Evolutionary conservation across 1,139 yeast species (phyloP), one percentile per base, ranked within the genome.

Genomic region (Yamadazyma triangularis): DNA sequence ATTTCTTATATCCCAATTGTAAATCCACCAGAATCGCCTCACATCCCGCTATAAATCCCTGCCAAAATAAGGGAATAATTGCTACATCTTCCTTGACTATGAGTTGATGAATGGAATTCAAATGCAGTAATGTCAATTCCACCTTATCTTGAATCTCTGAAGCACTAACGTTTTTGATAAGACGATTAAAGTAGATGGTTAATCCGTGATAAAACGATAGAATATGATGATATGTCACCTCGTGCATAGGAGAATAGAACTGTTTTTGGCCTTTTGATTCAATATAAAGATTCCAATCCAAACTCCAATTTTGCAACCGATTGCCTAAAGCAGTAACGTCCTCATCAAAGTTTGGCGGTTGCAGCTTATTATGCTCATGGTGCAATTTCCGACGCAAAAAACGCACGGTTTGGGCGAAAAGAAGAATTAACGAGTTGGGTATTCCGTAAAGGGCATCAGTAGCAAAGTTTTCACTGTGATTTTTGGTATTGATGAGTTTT

Each of bases 31-130:
- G 73, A 32, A 73, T 71, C 3, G 93, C 85, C 41, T 85, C 88
- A 48, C 94, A 83, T 0, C 95, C 95, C 1, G 93, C 91, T 30
- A 87, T 81, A 44, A 87, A 87, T 0, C 93, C 94, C 48, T 85
- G 93, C 89, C 95, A 87, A 47, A 86, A 77, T 24, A 86, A 60
- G 3, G 96, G 95, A 23, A 82, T 76, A 29, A 85, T 79, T 19
- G 73, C 70, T 1, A 73, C 79, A 28, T 71, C 65, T 21, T 68
- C 69, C n/a, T 62, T 56, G 10, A 74, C 71, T 24, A 77, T 73
- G 28, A 85, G 60, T 26, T 56, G 52, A 37, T 79, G 84, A 34
- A 87, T 72, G 30, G 73, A 64, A 48, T 82, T 79, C 42, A 86
- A 59, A 50, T 83, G 89, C 20, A 67, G 61, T 32, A 86, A 62